phyloP scores from a whole-genome alignment of 768 basidiomycete genomes.

The Leucosporidium scottii region DNA sequence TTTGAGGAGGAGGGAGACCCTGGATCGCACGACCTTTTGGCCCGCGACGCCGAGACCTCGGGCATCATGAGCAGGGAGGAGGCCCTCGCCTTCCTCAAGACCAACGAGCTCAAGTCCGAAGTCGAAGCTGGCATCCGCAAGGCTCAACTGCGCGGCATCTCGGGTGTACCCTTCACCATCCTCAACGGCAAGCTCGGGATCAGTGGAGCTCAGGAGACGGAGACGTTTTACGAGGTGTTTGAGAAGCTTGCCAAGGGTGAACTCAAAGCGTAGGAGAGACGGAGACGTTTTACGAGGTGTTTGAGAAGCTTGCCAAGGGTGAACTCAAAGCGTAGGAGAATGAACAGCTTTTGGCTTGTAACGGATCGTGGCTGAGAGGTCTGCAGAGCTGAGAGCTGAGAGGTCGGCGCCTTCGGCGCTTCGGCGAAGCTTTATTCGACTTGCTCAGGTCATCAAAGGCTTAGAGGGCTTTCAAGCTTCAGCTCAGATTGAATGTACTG shows the following conservation, averaged over 20 bases:
- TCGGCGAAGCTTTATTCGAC: too few relatives aligned
- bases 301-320: conserved; percentile 32
- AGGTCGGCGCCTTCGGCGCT: too few relatives aligned
- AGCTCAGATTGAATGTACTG: too few relatives aligned
- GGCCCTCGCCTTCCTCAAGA: conserved; percentile 59
- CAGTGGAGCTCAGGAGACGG: conserved; percentile 34
- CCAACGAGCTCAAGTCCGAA: conserved; percentile 59
- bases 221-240: conserved; percentile 34
- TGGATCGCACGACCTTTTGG: conserved; percentile 54
- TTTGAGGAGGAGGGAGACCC: conserved; percentile 62
- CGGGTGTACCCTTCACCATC: conserved; percentile 71
- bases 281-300: conserved; percentile 32
- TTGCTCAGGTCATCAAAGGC: too few relatives aligned
- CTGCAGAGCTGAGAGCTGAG: too few relatives aligned
- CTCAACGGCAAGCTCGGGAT: conserved; percentile 23
- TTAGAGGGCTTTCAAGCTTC: too few relatives aligned
- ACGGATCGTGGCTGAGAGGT: too few relatives aligned
- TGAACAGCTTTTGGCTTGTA: too few relatives aligned
- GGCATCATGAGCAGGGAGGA: conserved; percentile 57
- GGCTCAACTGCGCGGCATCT: conserved; percentile 61
- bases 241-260: conserved; percentile 32
- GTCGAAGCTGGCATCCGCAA: conserved; percentile 58
- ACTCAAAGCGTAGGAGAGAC: conserved; percentile 9
- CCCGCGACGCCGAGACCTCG: conserved; percentile 53
- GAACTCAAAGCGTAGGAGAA: conserved; percentile 13